Evolutionary conservation across 1,139 yeast species (phyloP), one percentile per base, ranked within the genome.

Genomic region (Magnusiomyces suaveolens): DNA sequence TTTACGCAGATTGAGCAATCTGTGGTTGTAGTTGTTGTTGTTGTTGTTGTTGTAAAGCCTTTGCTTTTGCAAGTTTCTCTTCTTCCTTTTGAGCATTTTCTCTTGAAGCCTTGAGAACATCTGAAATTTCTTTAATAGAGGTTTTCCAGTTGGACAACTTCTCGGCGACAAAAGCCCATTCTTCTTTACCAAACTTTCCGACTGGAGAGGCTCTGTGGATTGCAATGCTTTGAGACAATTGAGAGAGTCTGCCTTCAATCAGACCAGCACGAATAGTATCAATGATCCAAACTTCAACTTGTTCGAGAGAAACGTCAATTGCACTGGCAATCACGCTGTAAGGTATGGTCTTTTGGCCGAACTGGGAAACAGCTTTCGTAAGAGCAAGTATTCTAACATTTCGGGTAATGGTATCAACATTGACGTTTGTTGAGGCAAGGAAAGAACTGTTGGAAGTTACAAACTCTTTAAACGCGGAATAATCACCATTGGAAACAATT

Each of bases 221-320:
- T 54, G 65, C 64, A 59, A 74, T 70, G 52, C 61, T 62, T 57
- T 67, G 63, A 48, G 65, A 64, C 48, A 72, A 64, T 63, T 74
- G 78, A 55, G 72, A 68, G 63, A 74, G 66, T 54, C 76, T 70
- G 56, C 77, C 78, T 60, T 71, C 71, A 32, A 74, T 63, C 33
- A 74, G 68, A 3, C 75, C 75, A 3, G 75, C 74, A 54, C 74
- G 69, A 56, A 74, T 71, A 25, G 74, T 70, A 51, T 74, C 76
- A 56, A 74, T 72, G 44, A 74, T 66, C 69, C 75, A 69, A 39
- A 66, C 50, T 62, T 74, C 78, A 39, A 74, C 74, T 48, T 69
- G 70, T 24, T 63, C 70, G 16, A 54, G 56, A 20, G 67, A 58
- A 29, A 73, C 65, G 33, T 64, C 68, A 32, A 72, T 63, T 20